Evolutionary conservation across 805 yeast genomes (phyloP), one percentile per base, ranked within the genome.

Genomic region (Pichia kluyveri): DNA sequence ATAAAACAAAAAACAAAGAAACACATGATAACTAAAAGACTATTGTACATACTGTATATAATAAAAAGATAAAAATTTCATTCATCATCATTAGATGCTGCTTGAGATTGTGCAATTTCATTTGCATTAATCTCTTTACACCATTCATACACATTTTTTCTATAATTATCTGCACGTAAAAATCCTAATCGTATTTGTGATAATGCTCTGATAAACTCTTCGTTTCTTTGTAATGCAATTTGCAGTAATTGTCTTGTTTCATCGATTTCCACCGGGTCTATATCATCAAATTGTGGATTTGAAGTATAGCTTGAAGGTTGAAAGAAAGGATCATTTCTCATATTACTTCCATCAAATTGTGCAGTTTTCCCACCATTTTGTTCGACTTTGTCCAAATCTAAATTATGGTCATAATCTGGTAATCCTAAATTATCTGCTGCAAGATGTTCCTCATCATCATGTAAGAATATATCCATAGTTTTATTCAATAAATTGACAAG

Each of bases 181-280:
- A 91, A 68, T 0, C 89, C 95, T 57, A 75, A 75, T 55, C 97
- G 74, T 37, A 93, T 74, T 36, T 72, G 77, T n/a, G 79, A 71
- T 58, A 93, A 69, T 51, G 89, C 85, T 57, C 91, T 75, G 45
- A 89, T 82, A 61, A 83, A 91, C 64, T 93, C 98, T 60, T 87
- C 89, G 50, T 82, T 78, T 52, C 91, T 79, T 63, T 90, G 96
- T 41, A 88, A 70, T 0, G 84, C 83, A 41, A 83, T 88, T 70
- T 76, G 96, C 45, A 78, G 80, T 62, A 80, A 72, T 57, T 84
- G 90, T 52, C 91, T 69, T 1, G 86, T 71, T 43, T 81, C 84
- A 54, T 82, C 86, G 5, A 87, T 84, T 34, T 73, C 75, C 38
- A 77, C 83, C 0, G 70, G 66, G 4, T 69, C 60, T n/a, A 75